Base-by-base conservation (phyloP, 306 rosid genomes). In the Canavalia gladiata region DNA sequence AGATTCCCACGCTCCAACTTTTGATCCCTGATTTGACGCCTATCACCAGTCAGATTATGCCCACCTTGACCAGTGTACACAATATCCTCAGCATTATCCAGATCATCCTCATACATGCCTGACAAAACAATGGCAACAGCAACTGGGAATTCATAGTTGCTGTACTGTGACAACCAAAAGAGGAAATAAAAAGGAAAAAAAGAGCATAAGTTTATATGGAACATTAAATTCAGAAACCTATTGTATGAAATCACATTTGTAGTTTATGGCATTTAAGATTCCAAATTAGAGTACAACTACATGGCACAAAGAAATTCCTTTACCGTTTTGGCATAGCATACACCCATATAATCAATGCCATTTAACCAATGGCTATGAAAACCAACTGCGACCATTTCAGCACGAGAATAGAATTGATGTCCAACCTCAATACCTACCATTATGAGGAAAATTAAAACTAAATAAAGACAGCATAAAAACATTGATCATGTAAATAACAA, bases 51-150 rank as follows among this genome's bases (percentile, higher is more conserved):
- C 87, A 95, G 75, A 84, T 95, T 90, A 69, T 95, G 97, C 43
- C 99, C 99, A 72, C 99, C 99, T 89, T 95, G 99, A 74, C 99
- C 99, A 37, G 99, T 93, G 87, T 95, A 95, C 54, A 93, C 81
- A 60, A 95, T 90, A 71, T 95, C 96, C 62, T 95, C 98, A 25
- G 99, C 97, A 83, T 95, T 95, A 80, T 95, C 99, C 58, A 91
- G 74, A 76, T 95, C 99, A 86, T 93, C 99, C 79, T 95, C 99
- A 72, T 95, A 95, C 98, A 88, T 88, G 76, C 99, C 99, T 4
- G 99, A 95, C 64, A 95, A 65, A 72, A 95, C 98, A 87, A 95
- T 93, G 71, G 97, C 89, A 62, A 95, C 94, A 11, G 98, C 98
- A 74, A 95, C 4, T 56, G 99, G 99, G 70, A 84, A 86, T 62